phyloP scores from a whole-genome alignment of 192 early-diverging fungal genomes.

The Coemansia sp. region DNA sequence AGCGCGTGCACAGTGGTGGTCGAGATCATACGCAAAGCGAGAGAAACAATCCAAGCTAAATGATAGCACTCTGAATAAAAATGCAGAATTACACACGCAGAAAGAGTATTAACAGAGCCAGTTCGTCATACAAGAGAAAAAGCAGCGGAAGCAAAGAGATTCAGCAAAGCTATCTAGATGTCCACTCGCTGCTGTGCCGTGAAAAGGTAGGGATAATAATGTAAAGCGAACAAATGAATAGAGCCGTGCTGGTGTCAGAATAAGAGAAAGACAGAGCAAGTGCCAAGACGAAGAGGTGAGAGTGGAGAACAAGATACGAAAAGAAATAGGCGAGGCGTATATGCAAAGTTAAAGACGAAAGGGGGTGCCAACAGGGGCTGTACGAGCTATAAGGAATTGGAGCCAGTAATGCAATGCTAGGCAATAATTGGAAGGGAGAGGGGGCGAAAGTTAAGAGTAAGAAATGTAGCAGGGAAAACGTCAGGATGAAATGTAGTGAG shows the following conservation, averaged over 20 bases:
- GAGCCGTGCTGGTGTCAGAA: not conserved
- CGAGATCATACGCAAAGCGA: slow-evolving; percentile 30
- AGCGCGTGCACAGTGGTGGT: slow-evolving; percentile 35
- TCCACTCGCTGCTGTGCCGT: not conserved
- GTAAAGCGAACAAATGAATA: slow-evolving; percentile 2
- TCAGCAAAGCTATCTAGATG: not conserved
- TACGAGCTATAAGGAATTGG: slow-evolving; percentile 6
- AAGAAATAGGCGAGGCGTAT: not conserved
- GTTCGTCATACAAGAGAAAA: not conserved
- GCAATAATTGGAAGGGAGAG: slow-evolving; percentile 13
- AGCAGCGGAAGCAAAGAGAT: not conserved
- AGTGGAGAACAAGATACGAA: not conserved
- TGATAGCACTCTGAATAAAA: not conserved
- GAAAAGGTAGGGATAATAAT: slow-evolving; percentile 12
- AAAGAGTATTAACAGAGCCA: slow-evolving; percentile 12
- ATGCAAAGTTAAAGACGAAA: slow-evolving; percentile 6
- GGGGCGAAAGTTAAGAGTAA: slow-evolving; percentile 3
- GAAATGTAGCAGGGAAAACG: slow-evolving; percentile 4
- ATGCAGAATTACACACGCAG: slow-evolving; percentile 1
- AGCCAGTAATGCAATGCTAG: slow-evolving; percentile 11
- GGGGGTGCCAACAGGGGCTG: slow-evolving; percentile 10
- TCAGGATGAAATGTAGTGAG: slow-evolving; percentile 16
- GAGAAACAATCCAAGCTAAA: not conserved
- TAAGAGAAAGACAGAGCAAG: slow-evolving; percentile 8
- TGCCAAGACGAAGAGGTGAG: not conserved